Evolutionary conservation across 148 eudicot genomes (phyloP).

Genomic region (Amaranthus cruentus): DNA sequence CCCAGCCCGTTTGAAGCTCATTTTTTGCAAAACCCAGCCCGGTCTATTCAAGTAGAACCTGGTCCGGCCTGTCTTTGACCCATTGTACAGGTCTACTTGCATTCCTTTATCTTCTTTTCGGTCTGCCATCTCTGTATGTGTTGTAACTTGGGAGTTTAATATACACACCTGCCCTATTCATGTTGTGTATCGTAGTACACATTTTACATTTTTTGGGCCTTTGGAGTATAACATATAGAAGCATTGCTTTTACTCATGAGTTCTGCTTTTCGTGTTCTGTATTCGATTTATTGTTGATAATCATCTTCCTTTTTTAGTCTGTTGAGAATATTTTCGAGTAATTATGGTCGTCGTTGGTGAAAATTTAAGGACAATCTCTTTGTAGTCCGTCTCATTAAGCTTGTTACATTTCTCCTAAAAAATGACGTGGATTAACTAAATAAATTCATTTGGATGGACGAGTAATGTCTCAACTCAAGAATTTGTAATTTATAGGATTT

Average conservation of each 20-base stretch:
- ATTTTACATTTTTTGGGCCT: neutral
- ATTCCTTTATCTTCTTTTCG: neutral
- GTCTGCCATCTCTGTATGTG: neutral
- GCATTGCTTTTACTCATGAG: neutral
- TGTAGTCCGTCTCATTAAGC: too few relatives aligned
- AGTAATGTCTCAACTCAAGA: too few relatives aligned
- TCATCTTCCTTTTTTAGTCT: neutral
- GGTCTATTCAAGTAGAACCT: too few relatives aligned
- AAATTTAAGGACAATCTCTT: neutral
- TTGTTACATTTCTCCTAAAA: too few relatives aligned
- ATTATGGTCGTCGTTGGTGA: neutral
- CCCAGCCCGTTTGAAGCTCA: too few relatives aligned
- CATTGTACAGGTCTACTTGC: too few relatives aligned
- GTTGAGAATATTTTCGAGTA: neutral
- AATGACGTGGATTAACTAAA: too few relatives aligned
- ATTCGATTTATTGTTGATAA: neutral
- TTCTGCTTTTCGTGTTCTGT: slow-evolving; percentile 1
- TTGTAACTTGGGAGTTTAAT: slow-evolving; percentile 9
- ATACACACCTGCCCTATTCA: neutral
- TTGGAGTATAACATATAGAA: neutral
- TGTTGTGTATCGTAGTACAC: slow-evolving; percentile 8
- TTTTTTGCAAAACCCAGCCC: too few relatives aligned
- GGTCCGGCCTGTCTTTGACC: too few relatives aligned
- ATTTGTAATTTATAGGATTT: too few relatives aligned
- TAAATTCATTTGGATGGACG: too few relatives aligned